phyloP scores from a whole-genome alignment of 352 stramenopile genomes.

The Blastocystis sp. region DNA sequence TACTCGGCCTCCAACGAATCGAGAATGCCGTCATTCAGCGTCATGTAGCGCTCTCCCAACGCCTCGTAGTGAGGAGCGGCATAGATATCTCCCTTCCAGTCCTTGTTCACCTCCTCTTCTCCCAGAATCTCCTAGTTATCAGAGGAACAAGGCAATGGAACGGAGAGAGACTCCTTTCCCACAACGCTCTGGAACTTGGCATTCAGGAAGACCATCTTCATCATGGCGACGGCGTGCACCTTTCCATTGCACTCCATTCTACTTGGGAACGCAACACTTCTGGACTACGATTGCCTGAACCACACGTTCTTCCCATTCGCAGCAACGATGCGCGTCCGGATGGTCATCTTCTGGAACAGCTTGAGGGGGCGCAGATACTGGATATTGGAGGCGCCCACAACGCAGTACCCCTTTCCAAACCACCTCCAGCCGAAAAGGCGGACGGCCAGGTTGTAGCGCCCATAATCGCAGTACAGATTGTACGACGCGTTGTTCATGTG shows the following conservation, averaged over 20 bases:
- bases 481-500: constrained; percentile 55
- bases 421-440: constrained; percentile 44
- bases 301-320: constrained; percentile 33
- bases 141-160: background rate
- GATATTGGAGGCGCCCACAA: constrained; percentile 25
- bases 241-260: constrained; percentile 44
- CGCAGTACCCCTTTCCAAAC: constrained; percentile 3
- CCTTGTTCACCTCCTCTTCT: background rate
- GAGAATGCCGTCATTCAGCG: constrained; percentile 32
- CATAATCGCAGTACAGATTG: constrained; percentile 67
- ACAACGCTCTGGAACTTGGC: background rate
- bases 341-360: constrained; percentile 54
- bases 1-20: constrained; percentile 1
- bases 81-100: constrained; percentile 9
- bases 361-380: constrained; percentile 60
- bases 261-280: background rate
- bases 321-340: constrained; percentile 49
- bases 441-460: constrained; percentile 37
- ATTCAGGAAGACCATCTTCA: constrained; percentile 65
- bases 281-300: constrained; percentile 39
- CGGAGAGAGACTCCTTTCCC: constrained; percentile 1
- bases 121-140: background rate
- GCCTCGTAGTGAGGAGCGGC: background rate
- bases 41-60: constrained; percentile 26
- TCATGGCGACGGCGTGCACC: constrained; percentile 52